Evolutionary conservation across 495 filamentous ascomycete genomes (phyloP).

Genomic region (Aspergillus indologenus): DNA sequence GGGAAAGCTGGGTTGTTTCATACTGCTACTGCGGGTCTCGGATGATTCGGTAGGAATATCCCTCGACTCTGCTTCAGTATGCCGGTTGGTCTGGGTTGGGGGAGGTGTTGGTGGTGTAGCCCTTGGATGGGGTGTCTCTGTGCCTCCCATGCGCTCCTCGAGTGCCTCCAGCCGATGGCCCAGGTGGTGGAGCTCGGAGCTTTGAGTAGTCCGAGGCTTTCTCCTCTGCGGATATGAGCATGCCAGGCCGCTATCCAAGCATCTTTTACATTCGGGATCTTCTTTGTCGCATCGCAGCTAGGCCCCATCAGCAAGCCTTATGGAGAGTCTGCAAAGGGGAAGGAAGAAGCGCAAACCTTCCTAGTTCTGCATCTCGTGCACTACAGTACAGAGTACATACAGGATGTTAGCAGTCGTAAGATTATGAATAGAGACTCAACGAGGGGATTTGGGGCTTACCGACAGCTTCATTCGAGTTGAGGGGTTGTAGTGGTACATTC

Average conservation of each 20-base stretch:
- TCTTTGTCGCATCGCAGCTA: conserved; percentile 7
- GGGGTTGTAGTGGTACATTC: neutral
- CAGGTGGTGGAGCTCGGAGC: neutral
- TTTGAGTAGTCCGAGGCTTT: conserved; percentile 1
- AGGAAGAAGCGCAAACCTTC: conserved; percentile 5
- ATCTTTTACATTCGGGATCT: conserved; percentile 8
- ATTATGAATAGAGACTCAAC: neutral
- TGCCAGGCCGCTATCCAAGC: neutral
- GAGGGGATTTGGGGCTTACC: neutral
- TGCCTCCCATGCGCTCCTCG: neutral
- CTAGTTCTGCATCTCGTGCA: conserved; percentile 8
- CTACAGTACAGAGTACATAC: too few species aligned
- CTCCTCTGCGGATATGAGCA: conserved; percentile 6
- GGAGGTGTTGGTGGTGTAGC: too few species aligned
- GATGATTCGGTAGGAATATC: neutral
- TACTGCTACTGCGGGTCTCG: neutral
- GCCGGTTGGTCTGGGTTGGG: neutral
- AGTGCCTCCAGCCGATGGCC: conserved; percentile 6
- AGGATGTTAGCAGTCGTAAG: too few species aligned
- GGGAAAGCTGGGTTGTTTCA: too few species aligned
- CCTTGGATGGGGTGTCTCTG: too few species aligned
- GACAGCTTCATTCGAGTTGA: conserved; percentile 10
- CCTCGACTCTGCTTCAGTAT: neutral
- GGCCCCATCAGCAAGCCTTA: neutral
- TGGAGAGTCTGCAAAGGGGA: too few species aligned